phyloP scores from a whole-genome alignment of 2,329 filamentous ascomycete species.

The Ophiostoma sp. region DNA sequence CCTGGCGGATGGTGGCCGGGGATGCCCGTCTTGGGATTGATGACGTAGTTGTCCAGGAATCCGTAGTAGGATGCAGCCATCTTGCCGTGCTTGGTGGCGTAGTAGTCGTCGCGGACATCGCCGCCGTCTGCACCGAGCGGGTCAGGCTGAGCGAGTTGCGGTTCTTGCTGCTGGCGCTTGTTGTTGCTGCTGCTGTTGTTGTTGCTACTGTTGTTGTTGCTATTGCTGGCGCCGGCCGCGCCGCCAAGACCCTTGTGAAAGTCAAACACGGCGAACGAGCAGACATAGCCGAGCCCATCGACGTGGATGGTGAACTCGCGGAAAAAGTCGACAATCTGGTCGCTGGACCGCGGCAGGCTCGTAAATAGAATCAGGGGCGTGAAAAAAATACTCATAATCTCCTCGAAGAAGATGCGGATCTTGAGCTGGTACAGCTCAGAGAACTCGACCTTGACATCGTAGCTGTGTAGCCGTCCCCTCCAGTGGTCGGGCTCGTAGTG shows the following conservation, averaged over 20 bases:
- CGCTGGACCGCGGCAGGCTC: slow-evolving; percentile 79
- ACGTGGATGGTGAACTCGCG: slow-evolving; percentile 96
- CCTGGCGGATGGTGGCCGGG: slow-evolving; percentile 56
- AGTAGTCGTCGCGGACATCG: slow-evolving; percentile 87
- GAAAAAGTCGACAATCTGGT: slow-evolving; percentile 95
- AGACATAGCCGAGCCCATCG: slow-evolving; percentile 91
- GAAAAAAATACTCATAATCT: slow-evolving; percentile 85
- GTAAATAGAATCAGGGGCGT: slow-evolving; percentile 86
- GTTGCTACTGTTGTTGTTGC: slow-evolving; percentile 15
- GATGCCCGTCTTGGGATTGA: slow-evolving; percentile 64
- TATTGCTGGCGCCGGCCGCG: neutral
- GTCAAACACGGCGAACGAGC: slow-evolving; percentile 94
- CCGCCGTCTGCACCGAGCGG: slow-evolving; percentile 36
- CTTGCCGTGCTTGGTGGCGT: slow-evolving; percentile 90
- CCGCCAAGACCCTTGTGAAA: slow-evolving; percentile 70
- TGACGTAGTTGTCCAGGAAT: slow-evolving; percentile 86
- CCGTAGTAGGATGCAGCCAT: slow-evolving; percentile 97
- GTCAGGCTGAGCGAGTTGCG: slow-evolving; percentile 25
- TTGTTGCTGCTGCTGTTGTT: slow-evolving; percentile 9
- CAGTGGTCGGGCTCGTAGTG: slow-evolving; percentile 88
- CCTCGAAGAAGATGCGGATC: slow-evolving; percentile 84
- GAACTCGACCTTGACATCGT: slow-evolving; percentile 89
- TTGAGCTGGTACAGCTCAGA: slow-evolving; percentile 87
- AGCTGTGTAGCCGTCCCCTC: slow-evolving; percentile 84
- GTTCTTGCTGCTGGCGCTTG: slow-evolving; percentile 25